Conservation (phyloP, 352 stramenopile species). For the Elongisporangium undulatum region DNA sequence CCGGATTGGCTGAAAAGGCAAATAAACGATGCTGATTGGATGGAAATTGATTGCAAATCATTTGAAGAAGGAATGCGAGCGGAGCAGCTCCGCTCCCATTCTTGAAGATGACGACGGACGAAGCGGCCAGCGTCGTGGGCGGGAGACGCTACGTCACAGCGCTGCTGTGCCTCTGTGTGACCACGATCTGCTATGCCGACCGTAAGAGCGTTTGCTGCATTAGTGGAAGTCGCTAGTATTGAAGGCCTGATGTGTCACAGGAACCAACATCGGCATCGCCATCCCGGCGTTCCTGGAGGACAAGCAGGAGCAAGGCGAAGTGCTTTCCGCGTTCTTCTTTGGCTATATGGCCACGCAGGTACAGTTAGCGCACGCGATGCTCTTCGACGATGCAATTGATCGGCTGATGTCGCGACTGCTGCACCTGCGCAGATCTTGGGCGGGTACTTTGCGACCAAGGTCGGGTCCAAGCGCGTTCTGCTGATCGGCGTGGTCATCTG, state of each 20-base stretch:
- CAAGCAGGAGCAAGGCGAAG: constrained; percentile 74
- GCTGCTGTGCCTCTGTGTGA: constrained; percentile 66
- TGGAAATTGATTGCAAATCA: no score
- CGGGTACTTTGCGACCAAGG: constrained; percentile 62
- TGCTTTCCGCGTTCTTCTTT: constrained; percentile 86
- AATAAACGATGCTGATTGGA: no score
- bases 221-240: neutral
- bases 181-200: constrained; percentile 84
- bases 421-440: constrained; percentile 46
- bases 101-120: no score
- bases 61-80: no score
- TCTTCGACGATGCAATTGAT: neutral
- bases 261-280: constrained; percentile 86
- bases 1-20: no score
- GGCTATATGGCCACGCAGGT: constrained; percentile 86
- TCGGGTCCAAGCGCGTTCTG: constrained; percentile 73
- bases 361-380: constrained; percentile 32
- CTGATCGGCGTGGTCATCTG: constrained; percentile 75
- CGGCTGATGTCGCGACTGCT: constrained; percentile 2
- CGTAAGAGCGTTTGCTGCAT: constrained; percentile 22
- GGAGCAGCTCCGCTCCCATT: no score
- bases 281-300: constrained; percentile 67
- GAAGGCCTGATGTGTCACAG: constrained; percentile 12
- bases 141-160: constrained; percentile 68
- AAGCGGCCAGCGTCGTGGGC: constrained; percentile 5